Conservation (phyloP, 257 asterid genomes). For the Phtheirospermum japonicum region DNA sequence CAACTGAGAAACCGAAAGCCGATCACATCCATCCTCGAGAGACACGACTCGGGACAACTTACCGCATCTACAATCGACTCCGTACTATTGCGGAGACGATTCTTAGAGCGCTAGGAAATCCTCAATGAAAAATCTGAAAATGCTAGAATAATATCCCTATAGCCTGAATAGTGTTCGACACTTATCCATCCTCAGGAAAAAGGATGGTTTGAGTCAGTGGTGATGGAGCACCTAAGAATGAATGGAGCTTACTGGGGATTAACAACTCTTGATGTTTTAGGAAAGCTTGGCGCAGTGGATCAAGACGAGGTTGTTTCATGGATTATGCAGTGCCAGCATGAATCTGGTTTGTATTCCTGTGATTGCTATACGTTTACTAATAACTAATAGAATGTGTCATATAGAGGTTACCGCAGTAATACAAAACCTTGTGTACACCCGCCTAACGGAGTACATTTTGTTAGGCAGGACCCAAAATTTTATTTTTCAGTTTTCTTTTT, state of each 20-base stretch:
- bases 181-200: constrained; percentile 44
- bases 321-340: constrained; percentile 91
- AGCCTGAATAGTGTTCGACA: constrained; percentile 5
- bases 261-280: constrained; percentile 77
- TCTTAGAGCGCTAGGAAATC: too few relatives aligned
- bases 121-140: too few relatives aligned
- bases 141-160: too few relatives aligned
- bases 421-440: too few relatives aligned
- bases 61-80: too few relatives aligned
- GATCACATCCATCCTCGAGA: too few relatives aligned
- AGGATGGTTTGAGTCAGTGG: constrained; percentile 74
- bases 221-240: constrained; percentile 84
- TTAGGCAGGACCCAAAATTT: too few relatives aligned
- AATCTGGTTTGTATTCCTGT: constrained; percentile 62
- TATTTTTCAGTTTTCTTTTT: too few relatives aligned
- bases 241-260: constrained; percentile 98
- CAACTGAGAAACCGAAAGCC: too few relatives aligned
- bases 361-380: background rate
- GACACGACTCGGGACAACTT: too few relatives aligned
- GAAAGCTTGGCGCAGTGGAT: constrained; percentile 71
- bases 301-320: constrained; percentile 76
- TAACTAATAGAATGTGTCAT: background rate
- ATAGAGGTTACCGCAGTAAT: background rate
- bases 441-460: too few relatives aligned
- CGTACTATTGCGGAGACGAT: too few relatives aligned